Evolutionary conservation across 1,284 basidiomycete species (phyloP).

Genomic region (Ceratobasidium sp.): DNA sequence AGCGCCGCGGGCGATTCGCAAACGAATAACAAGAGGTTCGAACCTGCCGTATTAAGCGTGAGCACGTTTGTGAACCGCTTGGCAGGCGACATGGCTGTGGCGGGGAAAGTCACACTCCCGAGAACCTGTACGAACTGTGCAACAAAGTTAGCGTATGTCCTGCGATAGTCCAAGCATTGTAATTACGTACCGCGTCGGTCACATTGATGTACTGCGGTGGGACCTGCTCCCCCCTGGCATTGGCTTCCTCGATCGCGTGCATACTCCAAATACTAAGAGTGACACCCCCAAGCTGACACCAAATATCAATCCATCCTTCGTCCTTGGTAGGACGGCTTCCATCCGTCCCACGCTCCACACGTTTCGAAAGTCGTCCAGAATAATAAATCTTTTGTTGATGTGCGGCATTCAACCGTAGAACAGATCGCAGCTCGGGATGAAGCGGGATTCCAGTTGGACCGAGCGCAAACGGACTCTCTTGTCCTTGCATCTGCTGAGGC

Average conservation of each 20-base stretch:
- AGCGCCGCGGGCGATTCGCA: constrained; percentile 80
- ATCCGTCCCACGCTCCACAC: constrained; percentile 81
- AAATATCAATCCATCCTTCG: constrained; percentile 92
- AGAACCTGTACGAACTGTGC: constrained; percentile 78
- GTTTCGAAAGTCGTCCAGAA: constrained; percentile 81
- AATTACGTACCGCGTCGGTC: constrained; percentile 81
- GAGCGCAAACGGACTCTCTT: constrained; percentile 22
- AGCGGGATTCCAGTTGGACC: constrained; percentile 55
- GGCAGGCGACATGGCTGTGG: constrained; percentile 63
- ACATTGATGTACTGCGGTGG: constrained; percentile 89
- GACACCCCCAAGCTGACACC: constrained; percentile 94
- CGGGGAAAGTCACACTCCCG: constrained; percentile 76
- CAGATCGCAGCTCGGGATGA: constrained; percentile 83
- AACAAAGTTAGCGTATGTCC: constrained; percentile 50
- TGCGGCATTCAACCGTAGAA: constrained; percentile 75
- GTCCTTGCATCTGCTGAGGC: not conserved
- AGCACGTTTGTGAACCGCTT: constrained; percentile 83
- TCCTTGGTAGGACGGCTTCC: constrained; percentile 79
- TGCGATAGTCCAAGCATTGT: not conserved
- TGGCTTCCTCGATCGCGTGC: constrained; percentile 85
- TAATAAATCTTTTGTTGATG: constrained; percentile 85
- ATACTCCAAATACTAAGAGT: constrained; percentile 94
- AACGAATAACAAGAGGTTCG: constrained; percentile 91
- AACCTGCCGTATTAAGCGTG: constrained; percentile 94
- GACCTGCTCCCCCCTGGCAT: constrained; percentile 82